Conservation (phyloP, 345 rosid species). For the Murraya koenigii region DNA sequence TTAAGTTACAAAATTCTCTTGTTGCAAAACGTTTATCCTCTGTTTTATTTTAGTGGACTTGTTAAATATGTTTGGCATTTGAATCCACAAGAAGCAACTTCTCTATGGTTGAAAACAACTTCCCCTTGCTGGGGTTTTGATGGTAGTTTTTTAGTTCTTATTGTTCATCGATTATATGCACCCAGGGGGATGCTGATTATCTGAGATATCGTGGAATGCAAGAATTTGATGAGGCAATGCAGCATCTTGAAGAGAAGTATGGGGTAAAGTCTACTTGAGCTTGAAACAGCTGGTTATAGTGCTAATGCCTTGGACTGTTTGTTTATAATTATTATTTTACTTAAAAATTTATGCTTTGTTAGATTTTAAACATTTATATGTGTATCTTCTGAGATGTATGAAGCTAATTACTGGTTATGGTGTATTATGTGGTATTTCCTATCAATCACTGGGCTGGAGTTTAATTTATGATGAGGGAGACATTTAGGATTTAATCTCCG, state of each 20-base stretch:
- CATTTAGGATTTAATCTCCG: background rate
- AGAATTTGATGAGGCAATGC: slow-evolving; percentile 95
- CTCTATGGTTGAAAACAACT: background rate
- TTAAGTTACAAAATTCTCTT: background rate
- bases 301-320: background rate
- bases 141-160: background rate
- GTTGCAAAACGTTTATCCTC: background rate
- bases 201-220: slow-evolving; percentile 80
- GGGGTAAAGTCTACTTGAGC: slow-evolving; percentile 51
- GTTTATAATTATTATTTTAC: background rate
- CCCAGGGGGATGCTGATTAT: slow-evolving; percentile 75
- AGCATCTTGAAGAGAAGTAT: slow-evolving; percentile 71
- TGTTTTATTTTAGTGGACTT: background rate
- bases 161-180: slow-evolving; percentile 7
- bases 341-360: background rate
- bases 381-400: background rate
- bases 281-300: background rate
- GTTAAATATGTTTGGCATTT: background rate
- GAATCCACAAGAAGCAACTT: background rate
- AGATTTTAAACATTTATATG: background rate
- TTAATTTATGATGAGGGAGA: background rate
- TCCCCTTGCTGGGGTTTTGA: background rate
- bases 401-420: background rate
- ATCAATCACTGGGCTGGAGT: background rate
- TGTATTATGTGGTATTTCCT: background rate